Evolutionary conservation across 1,284 basidiomycete genomes (phyloP).

Genomic region (Ustilago crameri): DNA sequence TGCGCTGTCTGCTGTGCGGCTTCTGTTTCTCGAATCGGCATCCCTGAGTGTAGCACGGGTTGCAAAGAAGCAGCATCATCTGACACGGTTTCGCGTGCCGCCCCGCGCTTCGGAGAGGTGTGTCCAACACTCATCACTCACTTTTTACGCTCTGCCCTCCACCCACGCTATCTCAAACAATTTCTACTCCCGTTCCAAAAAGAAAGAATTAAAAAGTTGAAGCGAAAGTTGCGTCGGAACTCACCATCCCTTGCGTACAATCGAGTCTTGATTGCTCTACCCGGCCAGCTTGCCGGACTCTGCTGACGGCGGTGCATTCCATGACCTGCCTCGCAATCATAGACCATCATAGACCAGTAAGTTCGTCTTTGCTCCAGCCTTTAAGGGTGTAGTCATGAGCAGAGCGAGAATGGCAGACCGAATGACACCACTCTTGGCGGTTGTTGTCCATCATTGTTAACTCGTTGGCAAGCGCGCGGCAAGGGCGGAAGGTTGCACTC

Average conservation of each 20-base stretch:
- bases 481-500: neutral
- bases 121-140: slow-evolving; percentile 4
- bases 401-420: too few species aligned
- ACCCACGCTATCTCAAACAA: slow-evolving; percentile 14
- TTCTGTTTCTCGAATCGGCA: neutral
- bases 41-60: neutral
- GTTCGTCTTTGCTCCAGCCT: too few species aligned
- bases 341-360: too few species aligned
- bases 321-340: too few species aligned
- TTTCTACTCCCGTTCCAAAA: too few species aligned
- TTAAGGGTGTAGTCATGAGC: too few species aligned
- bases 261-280: neutral
- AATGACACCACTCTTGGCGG: too few species aligned
- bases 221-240: neutral
- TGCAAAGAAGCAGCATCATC: slow-evolving; percentile 35
- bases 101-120: slow-evolving; percentile 13
- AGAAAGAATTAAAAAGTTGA: neutral
- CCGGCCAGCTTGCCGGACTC: slow-evolving; percentile 17
- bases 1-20: neutral
- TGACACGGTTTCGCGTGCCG: slow-evolving; percentile 31
- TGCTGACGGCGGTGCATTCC: neutral
- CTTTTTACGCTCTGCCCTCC: slow-evolving; percentile 19
- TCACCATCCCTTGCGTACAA: slow-evolving; percentile 1
- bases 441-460: too few species aligned
- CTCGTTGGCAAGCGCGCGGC: neutral